Conservation (phyloP, 352 stramenopile species). For the Phytopythium mirpurense region DNA sequence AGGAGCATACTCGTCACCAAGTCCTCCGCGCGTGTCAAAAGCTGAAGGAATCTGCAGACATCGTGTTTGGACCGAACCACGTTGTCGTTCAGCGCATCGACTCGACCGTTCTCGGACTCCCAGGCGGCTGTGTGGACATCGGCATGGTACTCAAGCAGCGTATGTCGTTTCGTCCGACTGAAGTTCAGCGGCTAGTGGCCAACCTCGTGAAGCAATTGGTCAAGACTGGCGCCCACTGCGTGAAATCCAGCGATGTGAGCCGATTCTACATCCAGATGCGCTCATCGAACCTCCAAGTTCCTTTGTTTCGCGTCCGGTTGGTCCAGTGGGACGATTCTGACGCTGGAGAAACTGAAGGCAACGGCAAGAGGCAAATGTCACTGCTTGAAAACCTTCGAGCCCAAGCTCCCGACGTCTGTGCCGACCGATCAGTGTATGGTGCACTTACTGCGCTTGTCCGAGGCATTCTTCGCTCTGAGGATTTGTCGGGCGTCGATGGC, state of each 20-base stretch:
- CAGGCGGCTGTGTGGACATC: conserved; percentile 22
- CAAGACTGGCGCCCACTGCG: conserved; percentile 1
- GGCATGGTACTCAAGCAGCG: conserved; percentile 11
- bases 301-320: conserved; percentile 28
- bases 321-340: background rate
- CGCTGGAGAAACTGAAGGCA: background rate
- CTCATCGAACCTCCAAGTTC: conserved; percentile 9
- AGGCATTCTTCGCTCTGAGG: conserved; percentile 17
- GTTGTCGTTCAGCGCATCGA: conserved; percentile 22
- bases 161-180: background rate
- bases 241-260: conserved; percentile 7
- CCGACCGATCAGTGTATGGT: conserved; percentile 23
- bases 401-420: conserved; percentile 9
- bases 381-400: conserved; percentile 14
- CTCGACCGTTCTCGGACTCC: conserved; percentile 25
- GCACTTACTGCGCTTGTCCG: conserved; percentile 23
- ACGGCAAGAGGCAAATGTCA: conserved; percentile 10
- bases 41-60: conserved; percentile 12
- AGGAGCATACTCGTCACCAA: conserved; percentile 19
- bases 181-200: background rate
- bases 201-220: background rate
- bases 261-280: conserved; percentile 26
- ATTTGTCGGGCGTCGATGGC: conserved; percentile 5
- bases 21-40: conserved; percentile 10
- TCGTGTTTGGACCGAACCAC: conserved; percentile 1